Evolutionary conservation across 441 rosid species (phyloP).

Genomic region (Caryocar brasiliense): DNA sequence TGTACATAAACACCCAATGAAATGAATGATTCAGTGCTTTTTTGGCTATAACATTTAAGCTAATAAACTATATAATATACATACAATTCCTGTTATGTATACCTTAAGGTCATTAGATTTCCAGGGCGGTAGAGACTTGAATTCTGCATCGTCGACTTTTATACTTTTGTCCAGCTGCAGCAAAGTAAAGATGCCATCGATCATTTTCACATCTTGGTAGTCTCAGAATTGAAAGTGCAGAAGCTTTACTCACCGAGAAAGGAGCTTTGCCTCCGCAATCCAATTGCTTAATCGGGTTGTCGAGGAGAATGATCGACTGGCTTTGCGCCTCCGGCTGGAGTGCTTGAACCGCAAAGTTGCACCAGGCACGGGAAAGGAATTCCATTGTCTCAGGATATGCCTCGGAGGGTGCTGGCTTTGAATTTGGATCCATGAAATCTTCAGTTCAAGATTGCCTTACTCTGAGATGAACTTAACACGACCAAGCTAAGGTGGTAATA

Average conservation of each 20-base stretch:
- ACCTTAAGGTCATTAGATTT: constrained; percentile 85
- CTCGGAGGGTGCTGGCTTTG: constrained; percentile 52
- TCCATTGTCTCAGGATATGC: constrained; percentile 89
- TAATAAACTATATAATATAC: no score
- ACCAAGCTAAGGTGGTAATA: no score
- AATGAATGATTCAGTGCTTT: background rate
- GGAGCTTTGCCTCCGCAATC: constrained; percentile 29
- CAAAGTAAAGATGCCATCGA: background rate
- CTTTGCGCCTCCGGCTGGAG: constrained; percentile 46
- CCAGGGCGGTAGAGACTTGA: constrained; percentile 68
- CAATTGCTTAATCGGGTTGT: constrained; percentile 35
- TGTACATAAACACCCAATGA: constrained; percentile 12
- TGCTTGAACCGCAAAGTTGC: constrained; percentile 75
- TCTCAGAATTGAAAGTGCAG: background rate
- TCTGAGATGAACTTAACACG: background rate
- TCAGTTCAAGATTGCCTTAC: background rate
- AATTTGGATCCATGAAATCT: constrained; percentile 26
- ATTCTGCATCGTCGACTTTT: constrained; percentile 53
- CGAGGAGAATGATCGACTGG: constrained; percentile 42
- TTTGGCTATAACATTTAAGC: no score
- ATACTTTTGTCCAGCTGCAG: constrained; percentile 45
- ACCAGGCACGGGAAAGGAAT: constrained; percentile 81
- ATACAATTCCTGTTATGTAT: no score
- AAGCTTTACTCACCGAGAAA: constrained; percentile 35
- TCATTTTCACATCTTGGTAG: background rate